These are phyloP conservation scores for Apostasia ramifera DNA, from an alignment of 106 monocot species.

Conservation along the genomic window DNA sequence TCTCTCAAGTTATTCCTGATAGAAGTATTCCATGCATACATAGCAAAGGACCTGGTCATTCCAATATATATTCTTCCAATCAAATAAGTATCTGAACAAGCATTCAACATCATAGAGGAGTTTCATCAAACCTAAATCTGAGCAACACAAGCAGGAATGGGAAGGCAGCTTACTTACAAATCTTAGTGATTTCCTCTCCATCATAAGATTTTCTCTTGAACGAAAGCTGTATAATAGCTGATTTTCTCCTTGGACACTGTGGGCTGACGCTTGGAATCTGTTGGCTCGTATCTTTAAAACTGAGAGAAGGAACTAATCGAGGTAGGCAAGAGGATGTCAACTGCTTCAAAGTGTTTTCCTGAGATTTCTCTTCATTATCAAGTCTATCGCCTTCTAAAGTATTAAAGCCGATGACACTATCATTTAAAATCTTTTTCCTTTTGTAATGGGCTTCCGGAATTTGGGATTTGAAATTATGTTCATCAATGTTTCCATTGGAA, in stretches of 20 bases:
- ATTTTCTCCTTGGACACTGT: constrained; percentile 32
- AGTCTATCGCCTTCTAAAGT: constrained; percentile 19
- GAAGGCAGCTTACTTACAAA: constrained; percentile 34
- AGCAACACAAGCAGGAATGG: too few species aligned
- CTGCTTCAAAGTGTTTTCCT: constrained; percentile 29
- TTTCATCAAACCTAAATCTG: too few species aligned
- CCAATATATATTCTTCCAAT: too few species aligned
- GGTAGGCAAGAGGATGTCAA: constrained; percentile 30
- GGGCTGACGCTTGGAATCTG: constrained; percentile 20
- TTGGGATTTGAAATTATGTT: constrained; percentile 3
- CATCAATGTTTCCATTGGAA: constrained; percentile 13
- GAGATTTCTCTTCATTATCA: constrained; percentile 29
- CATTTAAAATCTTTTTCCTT: constrained; percentile 25
- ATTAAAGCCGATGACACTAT: constrained; percentile 28
- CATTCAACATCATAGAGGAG: too few species aligned
- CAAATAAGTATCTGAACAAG: too few species aligned
- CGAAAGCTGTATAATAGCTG: constrained; percentile 52
- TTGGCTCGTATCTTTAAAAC: constrained; percentile 45
- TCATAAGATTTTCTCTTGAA: constrained; percentile 70
- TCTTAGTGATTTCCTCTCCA: constrained; percentile 56
- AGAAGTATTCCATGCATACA: too few species aligned
- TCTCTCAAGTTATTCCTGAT: too few species aligned
- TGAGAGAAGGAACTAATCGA: constrained; percentile 26
- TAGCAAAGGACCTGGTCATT: too few species aligned
- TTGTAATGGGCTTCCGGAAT: constrained; percentile 12